These are phyloP conservation scores for Volvox carteri DNA, from an alignment of 163 green algal genomes.

Conservation along the genomic window DNA sequence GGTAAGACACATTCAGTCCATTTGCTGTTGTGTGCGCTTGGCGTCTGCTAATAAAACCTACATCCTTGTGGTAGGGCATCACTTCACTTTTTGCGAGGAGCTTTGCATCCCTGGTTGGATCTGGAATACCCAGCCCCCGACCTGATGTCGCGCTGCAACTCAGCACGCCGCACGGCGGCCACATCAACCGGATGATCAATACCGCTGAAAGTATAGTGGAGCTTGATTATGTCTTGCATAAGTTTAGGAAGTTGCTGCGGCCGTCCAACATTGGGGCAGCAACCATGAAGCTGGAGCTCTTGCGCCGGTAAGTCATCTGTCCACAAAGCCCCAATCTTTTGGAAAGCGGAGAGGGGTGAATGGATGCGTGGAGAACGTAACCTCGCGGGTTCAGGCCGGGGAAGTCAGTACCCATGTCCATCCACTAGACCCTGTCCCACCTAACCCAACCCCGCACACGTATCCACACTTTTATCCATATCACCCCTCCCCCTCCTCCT, in stretches of 20 bases:
- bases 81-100: not conserved
- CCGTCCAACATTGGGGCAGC: constrained; percentile 23
- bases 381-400: too few species aligned
- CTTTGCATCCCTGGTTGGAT: constrained; percentile 32
- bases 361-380: too few species aligned
- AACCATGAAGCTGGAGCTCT: constrained; percentile 13
- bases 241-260: constrained; percentile 28
- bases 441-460: too few species aligned
- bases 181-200: constrained; percentile 47
- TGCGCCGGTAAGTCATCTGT: not conserved
- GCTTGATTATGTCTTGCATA: constrained; percentile 34
- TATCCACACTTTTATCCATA: not conserved
- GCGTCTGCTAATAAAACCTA: not conserved
- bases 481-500: not conserved
- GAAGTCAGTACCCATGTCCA: too few species aligned
- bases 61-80: not conserved
- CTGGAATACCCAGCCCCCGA: constrained; percentile 35
- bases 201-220: constrained; percentile 25
- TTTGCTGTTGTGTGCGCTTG: not conserved
- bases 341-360: too few species aligned
- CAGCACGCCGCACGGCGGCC: constrained; percentile 39
- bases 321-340: too few species aligned
- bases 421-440: too few species aligned
- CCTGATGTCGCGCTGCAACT: constrained; percentile 46
- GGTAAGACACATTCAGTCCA: not conserved